Evolutionary conservation across 2,329 filamentous ascomycete species (phyloP), one percentile per base, ranked within the genome.

Genomic region (Neonectria neomacrospora): DNA sequence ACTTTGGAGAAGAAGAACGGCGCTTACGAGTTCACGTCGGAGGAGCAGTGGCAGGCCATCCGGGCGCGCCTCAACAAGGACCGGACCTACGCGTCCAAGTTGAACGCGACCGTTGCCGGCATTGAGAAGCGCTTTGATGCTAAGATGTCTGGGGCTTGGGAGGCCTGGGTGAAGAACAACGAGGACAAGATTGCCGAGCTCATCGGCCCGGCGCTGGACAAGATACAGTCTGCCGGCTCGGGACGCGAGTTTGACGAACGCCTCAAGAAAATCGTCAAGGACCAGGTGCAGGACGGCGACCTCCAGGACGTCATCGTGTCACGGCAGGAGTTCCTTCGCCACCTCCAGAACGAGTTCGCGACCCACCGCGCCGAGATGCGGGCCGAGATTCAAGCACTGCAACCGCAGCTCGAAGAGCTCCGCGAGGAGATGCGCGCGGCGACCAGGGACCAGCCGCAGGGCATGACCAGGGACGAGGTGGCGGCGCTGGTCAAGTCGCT

Each of bases 111-210:
- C 4, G 65, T 75, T 1, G 70, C 75, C 1, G 68, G 68, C 3
- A 65, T 73, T 16, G 74, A 77, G 10, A 44, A 56, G 14, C 65
- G 63, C 1, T 23, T 80, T 3, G 70, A 78, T 51, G 62, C 66
- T 6, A 77, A 77, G 30, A 68, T 80, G 42, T 75, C 77, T 1
- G 77, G 61, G 39, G 76, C 80, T 4, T 89, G 86, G 86, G 78
- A 83, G 20, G 76, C 78, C 0, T 90, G 86, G 83, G 72, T 87
- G 28, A 77, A 76, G 42, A 80, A 80, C 18, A 89, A 89, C 72
- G 74, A 83, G 14, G 75, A 77, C 53, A 76, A 77, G 55, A 75
- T 81, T 20, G 61, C 72, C 1, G 64, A 73, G 42, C 67, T 75
- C 32, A 64, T 80, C 3, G 72, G 74, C 7, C 72, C 74, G 7